A percentile compares a stretch with the other conserved stretches of the same genome.
These are phyloP conservation scores for Penicillium sp. DNA, from an alignment of 2,329 filamentous ascomycete species.

Conservation along the genomic window DNA sequence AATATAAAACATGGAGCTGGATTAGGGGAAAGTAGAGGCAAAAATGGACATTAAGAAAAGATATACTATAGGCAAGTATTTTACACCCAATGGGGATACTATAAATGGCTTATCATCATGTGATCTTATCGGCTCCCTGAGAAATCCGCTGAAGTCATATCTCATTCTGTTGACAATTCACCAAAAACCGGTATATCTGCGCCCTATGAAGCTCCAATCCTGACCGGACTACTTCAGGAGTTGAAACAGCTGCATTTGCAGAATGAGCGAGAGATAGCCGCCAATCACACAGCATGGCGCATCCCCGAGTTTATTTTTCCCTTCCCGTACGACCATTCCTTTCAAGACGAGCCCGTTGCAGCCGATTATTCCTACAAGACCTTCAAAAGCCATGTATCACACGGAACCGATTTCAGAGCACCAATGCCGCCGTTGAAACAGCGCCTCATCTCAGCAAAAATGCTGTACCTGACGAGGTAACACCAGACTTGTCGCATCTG, in stretches of 20 bases:
- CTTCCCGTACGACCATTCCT: slow-evolving; percentile 12
- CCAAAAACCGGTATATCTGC: not conserved
- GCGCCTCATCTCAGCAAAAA: slow-evolving; percentile 6
- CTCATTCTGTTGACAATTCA: not conserved
- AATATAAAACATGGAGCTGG: not conserved
- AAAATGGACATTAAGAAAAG: not conserved
- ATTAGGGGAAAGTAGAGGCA: not conserved
- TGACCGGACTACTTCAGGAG: not conserved
- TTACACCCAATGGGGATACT: not conserved
- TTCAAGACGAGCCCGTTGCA: slow-evolving; percentile 13
- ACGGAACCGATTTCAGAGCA: slow-evolving; percentile 23
- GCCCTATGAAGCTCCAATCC: not conserved
- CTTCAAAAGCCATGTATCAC: slow-evolving; percentile 5
- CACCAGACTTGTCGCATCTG: slow-evolving; percentile 54
- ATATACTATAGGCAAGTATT: not conserved
- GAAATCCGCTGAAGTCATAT: slow-evolving; percentile 11
- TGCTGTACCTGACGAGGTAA: slow-evolving; percentile 12
- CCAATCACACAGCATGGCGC: slow-evolving; percentile 8
- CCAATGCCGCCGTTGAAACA: slow-evolving; percentile 7
- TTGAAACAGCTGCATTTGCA: not conserved
- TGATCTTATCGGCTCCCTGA: slow-evolving; percentile 15
- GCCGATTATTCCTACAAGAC: slow-evolving; percentile 7
- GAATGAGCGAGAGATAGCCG: slow-evolving; percentile 13
- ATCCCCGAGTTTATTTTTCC: slow-evolving; percentile 8
- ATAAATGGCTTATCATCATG: slow-evolving; percentile 16